Evolutionary conservation across 495 filamentous ascomycete genomes (phyloP), one percentile per base, ranked within the genome.

Genomic region (Evansstolkia leycettana): DNA sequence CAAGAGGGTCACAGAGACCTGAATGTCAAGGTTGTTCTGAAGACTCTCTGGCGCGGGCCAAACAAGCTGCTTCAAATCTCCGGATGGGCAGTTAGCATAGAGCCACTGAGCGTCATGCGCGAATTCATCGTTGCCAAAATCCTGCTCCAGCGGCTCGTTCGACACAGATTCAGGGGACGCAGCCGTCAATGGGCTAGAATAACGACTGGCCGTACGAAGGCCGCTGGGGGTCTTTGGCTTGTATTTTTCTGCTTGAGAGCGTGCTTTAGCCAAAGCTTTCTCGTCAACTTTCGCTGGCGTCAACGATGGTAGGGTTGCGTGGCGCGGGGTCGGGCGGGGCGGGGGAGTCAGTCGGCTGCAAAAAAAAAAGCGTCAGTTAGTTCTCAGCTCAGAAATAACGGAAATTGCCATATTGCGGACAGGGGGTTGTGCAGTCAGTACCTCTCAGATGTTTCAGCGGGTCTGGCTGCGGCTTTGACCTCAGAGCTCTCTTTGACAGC

Each of bases 191-290:
- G 58, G 56, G 30, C 46, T 57, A 0, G 62, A 55, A 13, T 59
- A 56, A 0, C 54, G 58, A 33, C 54, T 55, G 10, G 55, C 38
- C 32, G 58, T 56, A 24, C 64, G 62, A 33, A 70, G 58, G 5
- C 61, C 55, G 39, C 65, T 70, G 1, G 62, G 61, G 5, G 57
- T 64, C 42, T 68, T 68, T 0, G 65, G 65, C 27, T 62, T 65
- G 47, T 65, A 60, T 20, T 55, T 58, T 34, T 64, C 51, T 2
- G 62, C 64, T 17, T 54, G 52, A 12, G 48, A 49, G 17, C 64
- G 60, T 25, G 46, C 57, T 16, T 51, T 47, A 7, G 48, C 52
- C 11, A 59, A 42, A n/a, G 53, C 48, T 19, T 47, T 41, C 9
- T 46, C 38, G 16, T 50, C 43, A 20, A 44, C 28, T 31, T 43